Base-by-base conservation (phyloP, 495 filamentous ascomycete genomes). In the Xylaria longipes region DNA sequence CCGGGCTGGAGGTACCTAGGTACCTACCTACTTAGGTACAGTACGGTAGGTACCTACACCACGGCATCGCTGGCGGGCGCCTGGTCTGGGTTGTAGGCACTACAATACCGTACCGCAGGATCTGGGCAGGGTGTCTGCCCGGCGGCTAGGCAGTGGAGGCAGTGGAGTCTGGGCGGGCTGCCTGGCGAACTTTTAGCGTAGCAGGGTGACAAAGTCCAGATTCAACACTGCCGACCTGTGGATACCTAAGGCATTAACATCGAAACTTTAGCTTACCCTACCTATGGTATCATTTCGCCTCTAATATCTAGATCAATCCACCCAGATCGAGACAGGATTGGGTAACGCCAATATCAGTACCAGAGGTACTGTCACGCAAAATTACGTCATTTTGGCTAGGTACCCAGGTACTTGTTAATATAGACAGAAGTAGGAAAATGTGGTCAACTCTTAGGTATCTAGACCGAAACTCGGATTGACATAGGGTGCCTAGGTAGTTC, bases 81-180 rank as follows among this genome's bases (percentile, higher is more conserved):
- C 39, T 12, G 9, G 5, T 6, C 39, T 8, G 39, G 39, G 39
- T 1, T 8, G 11, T 41, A 41, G 5, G 5, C 39, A 41, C 39
- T 41, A 8, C 9, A 41, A 41, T 8, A 46, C 9, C 4, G n/a
- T 5, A 50, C 7, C 22, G 22, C 50, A 54, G 50, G 15, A 17
- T 46, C 17, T 54, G 50, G 50, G n/a, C 50, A 50, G 46, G 46
- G n/a, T 11, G 5, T 50, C 46, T 15, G 52, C 17, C 52, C 12
- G 15, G 54, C 54, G 54, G 54, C 54, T 58, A 58, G 54, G 54
- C 15, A 58, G 54, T 58, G 31, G 54, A 58, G 54, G 54, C 15
- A 58, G 54, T 58, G 31, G 54, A n/a, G 1, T 29, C 5, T 58
- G 9, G 14, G 48, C 11, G 48, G 48, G 48, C 20, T 27, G 22